Percentiles rank a stretch among this genome's conserved stretches.
These are phyloP conservation scores for Chenopodium quinoa DNA, from an alignment of 148 eudicot genomes.

Conservation along the genomic window DNA sequence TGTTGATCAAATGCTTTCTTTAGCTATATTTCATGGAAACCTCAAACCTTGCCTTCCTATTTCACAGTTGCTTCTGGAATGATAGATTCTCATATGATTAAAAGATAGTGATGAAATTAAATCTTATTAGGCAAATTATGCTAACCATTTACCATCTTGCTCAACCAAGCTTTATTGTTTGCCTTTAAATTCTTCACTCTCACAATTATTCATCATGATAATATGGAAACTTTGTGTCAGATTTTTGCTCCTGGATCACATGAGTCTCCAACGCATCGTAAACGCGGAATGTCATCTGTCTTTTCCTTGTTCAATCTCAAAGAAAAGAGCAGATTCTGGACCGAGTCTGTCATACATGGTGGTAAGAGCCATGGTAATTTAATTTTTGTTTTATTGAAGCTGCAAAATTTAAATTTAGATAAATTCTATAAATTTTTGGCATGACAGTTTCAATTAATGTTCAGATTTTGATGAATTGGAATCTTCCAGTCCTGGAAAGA, in stretches of 20 bases:
- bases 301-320: slow-evolving; percentile 87
- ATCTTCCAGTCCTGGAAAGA: slow-evolving; percentile 51
- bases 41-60: not conserved
- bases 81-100: not conserved
- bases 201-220: not conserved
- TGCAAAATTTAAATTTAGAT: slow-evolving; percentile 2
- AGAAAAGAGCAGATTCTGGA: slow-evolving; percentile 89
- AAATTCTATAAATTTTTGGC: slow-evolving; percentile 11
- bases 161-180: not conserved
- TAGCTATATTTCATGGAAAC: not conserved
- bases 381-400: not conserved
- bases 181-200: not conserved
- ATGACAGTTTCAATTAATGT: slow-evolving; percentile 26
- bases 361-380: slow-evolving; percentile 42
- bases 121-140: not conserved
- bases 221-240: slow-evolving; percentile 27
- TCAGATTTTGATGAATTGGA: slow-evolving; percentile 76
- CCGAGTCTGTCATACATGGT: slow-evolving; percentile 72
- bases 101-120: not conserved
- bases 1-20: not conserved
- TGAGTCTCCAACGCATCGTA: slow-evolving; percentile 49
- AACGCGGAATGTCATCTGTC: slow-evolving; percentile 57
- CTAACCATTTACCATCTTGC: not conserved
- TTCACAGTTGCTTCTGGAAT: not conserved
- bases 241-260: slow-evolving; percentile 43